phyloP scores from a whole-genome alignment of 73 alveolate genomes.

The Durusdinium trenchii region DNA sequence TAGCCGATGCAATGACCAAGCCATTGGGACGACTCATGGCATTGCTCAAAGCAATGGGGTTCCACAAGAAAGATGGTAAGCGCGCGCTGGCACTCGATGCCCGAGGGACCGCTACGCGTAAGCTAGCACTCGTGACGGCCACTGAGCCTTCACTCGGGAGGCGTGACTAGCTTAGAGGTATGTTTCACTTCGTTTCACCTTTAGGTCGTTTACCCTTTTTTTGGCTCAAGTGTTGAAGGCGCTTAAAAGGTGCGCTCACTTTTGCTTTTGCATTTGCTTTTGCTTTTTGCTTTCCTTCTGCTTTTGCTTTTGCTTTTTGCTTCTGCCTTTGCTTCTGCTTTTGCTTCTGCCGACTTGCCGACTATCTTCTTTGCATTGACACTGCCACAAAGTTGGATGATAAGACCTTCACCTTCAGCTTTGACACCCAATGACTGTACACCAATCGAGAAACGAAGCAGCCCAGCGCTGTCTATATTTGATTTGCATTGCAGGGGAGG shows the following conservation, averaged over 20 bases:
- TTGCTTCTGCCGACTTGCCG: too few relatives aligned
- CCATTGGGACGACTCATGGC: not conserved
- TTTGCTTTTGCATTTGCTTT: too few relatives aligned
- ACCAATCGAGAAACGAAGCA: too few relatives aligned
- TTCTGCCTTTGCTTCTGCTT: too few relatives aligned
- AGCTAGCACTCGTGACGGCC: not conserved
- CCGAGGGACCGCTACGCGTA: not conserved
- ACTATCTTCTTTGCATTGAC: too few relatives aligned
- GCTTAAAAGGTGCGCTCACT: not conserved
- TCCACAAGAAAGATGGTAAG: not conserved
- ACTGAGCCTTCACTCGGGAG: not conserved
- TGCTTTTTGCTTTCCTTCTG: too few relatives aligned
- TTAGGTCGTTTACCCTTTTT: not conserved
- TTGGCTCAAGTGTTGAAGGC: not conserved
- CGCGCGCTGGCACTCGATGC: not conserved
- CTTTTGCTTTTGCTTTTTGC: too few relatives aligned
- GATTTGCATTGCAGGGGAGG: too few relatives aligned
- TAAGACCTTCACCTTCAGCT: too few relatives aligned
- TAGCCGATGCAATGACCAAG: constrained; percentile 14
- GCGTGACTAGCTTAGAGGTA: not conserved
- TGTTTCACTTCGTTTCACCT: not conserved
- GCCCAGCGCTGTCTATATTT: too few relatives aligned
- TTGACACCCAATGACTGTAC: too few relatives aligned
- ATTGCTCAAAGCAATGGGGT: not conserved
- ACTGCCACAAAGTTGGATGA: too few relatives aligned